These are phyloP conservation scores for Sphagnum fallax DNA, from an alignment of 228 moss, liverwort and hornwort species.

Conservation along the genomic window DNA sequence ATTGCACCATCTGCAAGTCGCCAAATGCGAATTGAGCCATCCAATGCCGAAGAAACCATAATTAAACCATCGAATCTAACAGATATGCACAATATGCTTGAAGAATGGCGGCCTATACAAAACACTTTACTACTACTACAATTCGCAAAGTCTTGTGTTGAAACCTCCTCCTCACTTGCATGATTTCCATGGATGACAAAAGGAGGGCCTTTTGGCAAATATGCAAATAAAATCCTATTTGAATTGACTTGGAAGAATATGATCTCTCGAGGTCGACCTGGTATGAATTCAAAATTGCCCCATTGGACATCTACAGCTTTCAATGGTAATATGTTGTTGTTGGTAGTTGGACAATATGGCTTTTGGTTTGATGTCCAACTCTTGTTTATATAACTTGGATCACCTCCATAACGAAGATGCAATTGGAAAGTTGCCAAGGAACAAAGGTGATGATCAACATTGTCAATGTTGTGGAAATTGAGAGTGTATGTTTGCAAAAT, in stretches of 20 bases:
- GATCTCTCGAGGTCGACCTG: slow-evolving; percentile 17
- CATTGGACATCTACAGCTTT: slow-evolving; percentile 25
- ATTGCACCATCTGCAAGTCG: slow-evolving; percentile 27
- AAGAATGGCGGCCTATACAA: slow-evolving; percentile 34
- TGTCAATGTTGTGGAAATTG: slow-evolving; percentile 7
- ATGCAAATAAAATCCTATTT: slow-evolving; percentile 24
- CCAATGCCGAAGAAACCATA: slow-evolving; percentile 25
- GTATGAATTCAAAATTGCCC: slow-evolving; percentile 40
- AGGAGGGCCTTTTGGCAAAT: slow-evolving; percentile 15
- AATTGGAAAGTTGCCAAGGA: slow-evolving; percentile 26
- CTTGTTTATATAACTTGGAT: not conserved
- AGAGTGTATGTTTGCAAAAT: slow-evolving; percentile 26
- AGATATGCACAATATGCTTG: slow-evolving; percentile 27
- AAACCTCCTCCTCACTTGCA: not conserved
- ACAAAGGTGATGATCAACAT: slow-evolving; percentile 11
- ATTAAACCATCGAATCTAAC: slow-evolving; percentile 29
- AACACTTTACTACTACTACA: slow-evolving; percentile 19
- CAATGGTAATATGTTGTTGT: not conserved
- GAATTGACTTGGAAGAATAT: slow-evolving; percentile 36
- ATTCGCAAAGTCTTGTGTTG: not conserved
- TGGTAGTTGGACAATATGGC: not conserved
- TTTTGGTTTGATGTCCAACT: not conserved
- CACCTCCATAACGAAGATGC: slow-evolving; percentile 15
- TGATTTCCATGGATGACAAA: not conserved
- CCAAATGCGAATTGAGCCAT: slow-evolving; percentile 34